Conservation (phyloP, 1,284 basidiomycete species). For the Phaffia rhodozyma region DNA sequence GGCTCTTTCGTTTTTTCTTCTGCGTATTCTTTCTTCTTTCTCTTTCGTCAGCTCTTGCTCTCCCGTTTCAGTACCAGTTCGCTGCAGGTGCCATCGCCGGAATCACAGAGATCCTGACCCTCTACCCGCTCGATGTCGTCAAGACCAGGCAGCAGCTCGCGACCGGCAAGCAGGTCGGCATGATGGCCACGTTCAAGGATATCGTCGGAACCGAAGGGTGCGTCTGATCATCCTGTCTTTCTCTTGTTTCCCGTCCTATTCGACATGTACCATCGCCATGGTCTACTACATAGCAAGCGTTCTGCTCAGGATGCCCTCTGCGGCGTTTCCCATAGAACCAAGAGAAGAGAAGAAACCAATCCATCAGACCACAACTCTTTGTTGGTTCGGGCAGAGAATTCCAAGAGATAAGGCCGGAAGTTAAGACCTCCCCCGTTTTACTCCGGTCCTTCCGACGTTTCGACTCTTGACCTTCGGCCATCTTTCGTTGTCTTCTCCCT, state of each 20-base stretch:
- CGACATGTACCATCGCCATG: constrained; percentile 42
- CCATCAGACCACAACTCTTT: constrained; percentile 35
- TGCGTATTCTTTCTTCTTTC: neutral
- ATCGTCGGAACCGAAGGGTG: constrained; percentile 55
- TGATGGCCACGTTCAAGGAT: constrained; percentile 59
- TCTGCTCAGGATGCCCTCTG: no score
- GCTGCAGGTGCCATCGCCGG: constrained; percentile 18
- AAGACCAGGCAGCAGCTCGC: constrained; percentile 98
- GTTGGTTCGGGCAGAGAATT: no score
- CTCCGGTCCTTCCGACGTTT: neutral
- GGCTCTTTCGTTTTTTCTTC: neutral
- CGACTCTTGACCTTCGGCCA: neutral
- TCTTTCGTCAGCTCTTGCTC: neutral
- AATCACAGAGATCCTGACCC: constrained; percentile 14
- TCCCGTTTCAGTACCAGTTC: neutral
- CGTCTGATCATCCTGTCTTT: constrained; percentile 31
- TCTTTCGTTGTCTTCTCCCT: neutral
- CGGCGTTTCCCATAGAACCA: neutral
- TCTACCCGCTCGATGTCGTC: constrained; percentile 41
- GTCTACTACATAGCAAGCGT: no score
- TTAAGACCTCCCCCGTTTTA: neutral
- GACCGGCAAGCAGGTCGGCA: constrained; percentile 65
- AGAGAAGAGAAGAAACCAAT: constrained; percentile 10
- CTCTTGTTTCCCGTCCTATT: constrained; percentile 49
- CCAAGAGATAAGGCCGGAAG: no score